Conservation (phyloP, 1,284 basidiomycete genomes). For the Ceratobasidium sp. region DNA sequence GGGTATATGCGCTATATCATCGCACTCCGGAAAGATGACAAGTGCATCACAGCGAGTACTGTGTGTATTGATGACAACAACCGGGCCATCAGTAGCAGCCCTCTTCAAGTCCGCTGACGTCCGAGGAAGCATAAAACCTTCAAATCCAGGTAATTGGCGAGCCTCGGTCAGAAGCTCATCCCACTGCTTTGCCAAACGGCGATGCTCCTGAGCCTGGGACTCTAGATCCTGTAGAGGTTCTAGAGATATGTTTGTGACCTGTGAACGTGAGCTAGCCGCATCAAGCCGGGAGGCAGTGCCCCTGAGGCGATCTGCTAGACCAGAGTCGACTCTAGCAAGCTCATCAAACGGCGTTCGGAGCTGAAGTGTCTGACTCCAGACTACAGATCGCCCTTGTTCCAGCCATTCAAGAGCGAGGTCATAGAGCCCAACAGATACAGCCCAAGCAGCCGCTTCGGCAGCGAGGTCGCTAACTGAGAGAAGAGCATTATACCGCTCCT, state of each 20-base stretch:
- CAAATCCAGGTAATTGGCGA: background rate
- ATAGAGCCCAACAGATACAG: constrained; percentile 1
- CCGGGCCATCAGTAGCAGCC: constrained; percentile 35
- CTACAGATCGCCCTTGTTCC: no score
- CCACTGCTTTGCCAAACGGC: constrained; percentile 19
- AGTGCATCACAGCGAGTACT: no score
- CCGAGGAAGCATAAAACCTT: no score
- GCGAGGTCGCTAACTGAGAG: background rate
- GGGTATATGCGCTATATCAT: constrained; percentile 29
- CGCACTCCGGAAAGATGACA: background rate
- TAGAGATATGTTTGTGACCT: no score
- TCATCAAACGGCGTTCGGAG: no score
- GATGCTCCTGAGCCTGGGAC: background rate
- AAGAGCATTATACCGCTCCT: background rate
- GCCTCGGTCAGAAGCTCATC: constrained; percentile 32
- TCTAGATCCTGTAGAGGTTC: background rate
- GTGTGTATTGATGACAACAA: constrained; percentile 43
- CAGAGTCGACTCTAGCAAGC: background rate
- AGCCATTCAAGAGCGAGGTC: no score
- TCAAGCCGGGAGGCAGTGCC: background rate
- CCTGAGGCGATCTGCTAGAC: constrained; percentile 5
- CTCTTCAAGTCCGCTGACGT: background rate
- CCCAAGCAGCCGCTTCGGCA: constrained; percentile 20
- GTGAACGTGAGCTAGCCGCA: background rate
- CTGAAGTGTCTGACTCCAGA: no score